Base-by-base conservation (phyloP, 129 eudicot species). In the Flaveria trinervia region DNA sequence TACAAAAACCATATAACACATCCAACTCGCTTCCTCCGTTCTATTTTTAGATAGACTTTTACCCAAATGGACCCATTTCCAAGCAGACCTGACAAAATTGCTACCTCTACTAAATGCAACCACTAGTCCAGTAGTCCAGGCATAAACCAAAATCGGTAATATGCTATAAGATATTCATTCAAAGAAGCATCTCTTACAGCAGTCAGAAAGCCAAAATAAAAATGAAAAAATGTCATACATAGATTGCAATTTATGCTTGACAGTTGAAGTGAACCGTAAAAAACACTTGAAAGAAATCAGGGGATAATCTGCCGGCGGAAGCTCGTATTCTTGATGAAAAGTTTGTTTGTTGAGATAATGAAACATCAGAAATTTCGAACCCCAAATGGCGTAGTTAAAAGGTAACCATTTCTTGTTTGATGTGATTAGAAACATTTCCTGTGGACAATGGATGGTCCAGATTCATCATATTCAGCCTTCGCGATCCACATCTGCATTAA, bases 381-480 rank as follows among this genome's bases (percentile, higher is more conserved):
- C 65, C 77, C 77, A 55, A 55, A 72, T 72, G 50, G 66, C 33
- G 33, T 41, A 72, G 66, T 52, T 72, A 54, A 54, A 59, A 44
- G 17, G 66, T 55, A 72, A 72, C 48, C 52, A 4, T 28, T 56
- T 33, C 67, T 72, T 18, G 77, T 72, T 33, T 55, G 46, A 28
- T 22, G 7, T 4, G 11, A 64, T 80, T 80, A 84, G 75, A 84
- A 84, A 74, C 87, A 84, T 70, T 84, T 84, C 82, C 84, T 84
- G 82, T 84, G 87, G 57, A 84, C 87, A 18, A 20, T 20, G 22
- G 22, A 20, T 20, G 22, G 22, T 20, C 22, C 22, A 20, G 22
- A 20, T 20, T 20, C 87, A 71, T 84, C 87, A 41, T 84, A 84
- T 65, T 84, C 87, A 62, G 84, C 87, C 81, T 84, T 84, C 18